phyloP scores from a whole-genome alignment of 805 yeast species.

The Candida chauliodis region DNA sequence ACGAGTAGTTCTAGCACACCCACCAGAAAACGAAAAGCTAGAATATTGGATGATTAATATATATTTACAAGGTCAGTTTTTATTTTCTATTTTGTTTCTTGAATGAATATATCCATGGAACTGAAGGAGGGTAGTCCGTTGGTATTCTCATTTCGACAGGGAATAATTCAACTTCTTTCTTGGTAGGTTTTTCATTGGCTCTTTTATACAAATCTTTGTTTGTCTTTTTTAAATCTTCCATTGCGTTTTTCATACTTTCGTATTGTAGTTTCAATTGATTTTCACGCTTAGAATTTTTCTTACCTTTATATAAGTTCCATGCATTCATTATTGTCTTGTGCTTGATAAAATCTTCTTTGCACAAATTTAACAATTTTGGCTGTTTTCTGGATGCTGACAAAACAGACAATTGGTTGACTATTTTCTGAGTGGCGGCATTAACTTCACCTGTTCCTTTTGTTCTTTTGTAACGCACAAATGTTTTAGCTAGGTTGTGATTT shows the following conservation, averaged over 20 bases:
- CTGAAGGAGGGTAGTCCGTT: conserved; percentile 81
- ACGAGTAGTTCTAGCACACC: conserved; percentile 9
- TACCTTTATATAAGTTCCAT: conserved; percentile 64
- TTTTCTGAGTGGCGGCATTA: conserved; percentile 38
- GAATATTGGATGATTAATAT: conserved; percentile 23
- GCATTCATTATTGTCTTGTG: conserved; percentile 81
- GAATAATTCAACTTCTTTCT: conserved; percentile 42
- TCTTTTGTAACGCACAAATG: conserved; percentile 12
- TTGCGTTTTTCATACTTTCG: conserved; percentile 62
- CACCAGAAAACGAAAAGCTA: conserved; percentile 18
- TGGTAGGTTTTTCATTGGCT: conserved; percentile 56
- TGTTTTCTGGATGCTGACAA: conserved; percentile 83
- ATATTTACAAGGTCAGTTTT: conserved; percentile 2
- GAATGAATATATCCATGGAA: conserved; percentile 67
- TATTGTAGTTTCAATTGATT: conserved; percentile 57
- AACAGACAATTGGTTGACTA: conserved; percentile 66
- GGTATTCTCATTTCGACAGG: conserved; percentile 86
- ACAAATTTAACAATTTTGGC: conserved; percentile 74
- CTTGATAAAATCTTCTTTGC: conserved; percentile 78
- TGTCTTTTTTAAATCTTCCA: conserved; percentile 57
- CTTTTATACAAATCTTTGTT: conserved; percentile 54
- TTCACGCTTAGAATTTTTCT: conserved; percentile 40
- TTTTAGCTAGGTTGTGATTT: conserved; percentile 2
- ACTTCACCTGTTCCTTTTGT: conserved; percentile 24
- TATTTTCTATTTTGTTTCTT: conserved; percentile 2